Evolutionary conservation across 1,284 basidiomycete genomes (phyloP), one percentile per base, ranked within the genome.

Genomic region (Boletus semigastroideus): DNA sequence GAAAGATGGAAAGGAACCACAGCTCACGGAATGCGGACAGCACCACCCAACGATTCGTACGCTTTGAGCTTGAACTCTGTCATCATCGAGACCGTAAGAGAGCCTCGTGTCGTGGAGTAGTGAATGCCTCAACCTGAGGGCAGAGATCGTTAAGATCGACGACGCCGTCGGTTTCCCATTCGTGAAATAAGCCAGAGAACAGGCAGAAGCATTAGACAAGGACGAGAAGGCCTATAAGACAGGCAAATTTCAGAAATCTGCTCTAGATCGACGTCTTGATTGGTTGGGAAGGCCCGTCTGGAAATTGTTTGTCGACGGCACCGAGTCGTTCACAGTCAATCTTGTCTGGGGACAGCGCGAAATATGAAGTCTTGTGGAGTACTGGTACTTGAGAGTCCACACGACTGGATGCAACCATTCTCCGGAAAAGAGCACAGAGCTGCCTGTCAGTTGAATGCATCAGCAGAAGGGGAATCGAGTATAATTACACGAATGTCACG

Each of bases 21-120:
- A 16, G 34, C 74, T 46, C 52, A 78, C 75, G 76, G 77, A 33
- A 79, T 72, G 22, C 72, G 62, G 17, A 79, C 65, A 1, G 75
- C 75, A 14, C 72, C 75, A 20, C 73, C 71, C 8, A 79, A 64
- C 9, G 66, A 70, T 42, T 75, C 71, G 49, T 72, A 75, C 3
- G 72, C 74, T 49, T 72, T 65, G 22, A 64, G 57, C 57, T 66
- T 72, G 61, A 77, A 78, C n/a, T 61, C 60, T 1, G 65, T 59
- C 48, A 0, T 54, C 46, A 37, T 77, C 73, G 16, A 79, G 58
- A 17, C 56, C 57, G 25, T 33, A 73, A 55, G 13, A 78, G 58
- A 2, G 47, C 45, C 3, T 57, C 49, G 46, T 77, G 63, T 28
- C 34, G 48, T 2, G 51, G 52, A 3, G 75, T 67, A 13, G 59